Base-by-base conservation (phyloP, 2,329 filamentous ascomycete genomes). In the Bipolaris oryzae region DNA sequence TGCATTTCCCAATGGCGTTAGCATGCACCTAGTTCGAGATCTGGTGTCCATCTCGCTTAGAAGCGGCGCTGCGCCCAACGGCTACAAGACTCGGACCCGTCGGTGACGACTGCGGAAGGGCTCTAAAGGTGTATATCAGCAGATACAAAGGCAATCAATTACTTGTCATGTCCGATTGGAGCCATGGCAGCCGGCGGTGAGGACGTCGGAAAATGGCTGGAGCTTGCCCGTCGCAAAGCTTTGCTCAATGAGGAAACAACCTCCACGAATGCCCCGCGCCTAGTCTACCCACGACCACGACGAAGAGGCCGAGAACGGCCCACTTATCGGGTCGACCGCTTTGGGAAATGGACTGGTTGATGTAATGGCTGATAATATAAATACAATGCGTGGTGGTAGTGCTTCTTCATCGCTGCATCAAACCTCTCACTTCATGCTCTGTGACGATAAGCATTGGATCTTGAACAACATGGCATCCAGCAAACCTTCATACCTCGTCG, bases 401-500 rank as follows among this genome's bases (percentile, higher is more conserved):
- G 33, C 35, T 38, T 43, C 45, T 42, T 61, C 47, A 62, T 53
- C 50, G 55, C 45, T 56, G 52, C 42, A 44, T 46, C 52, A 57
- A 54, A 53, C 55, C 44, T 54, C 50, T 21, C 47, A 39, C 46
- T 51, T 61, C 25, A 57, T 58, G 57, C 56, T 57, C 39, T 63
- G 62, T 56, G 57, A 57, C 45, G 49, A 60, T 18, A 63, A 67
- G 16, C 39, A 44, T 15, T 56, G 58, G 59, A 56, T 60, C 47
- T 28, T 60, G 54, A 50, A 62, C 53, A 62, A 62, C 57, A 73
- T 72, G 69, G 60, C 69, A 52, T 55, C 68, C n/a, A 53, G 55
- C 60, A 69, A 67, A 49, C 64, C 67, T 16, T 72, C 70, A 28
- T 73, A 73, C 34, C 65, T 74, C 41, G 74, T 76, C 46, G 66